A percentile compares a stretch with the other conserved stretches of the same genome.
Conservation (phyloP, 139 green algal genomes). For the Chlorella sp. region DNA sequence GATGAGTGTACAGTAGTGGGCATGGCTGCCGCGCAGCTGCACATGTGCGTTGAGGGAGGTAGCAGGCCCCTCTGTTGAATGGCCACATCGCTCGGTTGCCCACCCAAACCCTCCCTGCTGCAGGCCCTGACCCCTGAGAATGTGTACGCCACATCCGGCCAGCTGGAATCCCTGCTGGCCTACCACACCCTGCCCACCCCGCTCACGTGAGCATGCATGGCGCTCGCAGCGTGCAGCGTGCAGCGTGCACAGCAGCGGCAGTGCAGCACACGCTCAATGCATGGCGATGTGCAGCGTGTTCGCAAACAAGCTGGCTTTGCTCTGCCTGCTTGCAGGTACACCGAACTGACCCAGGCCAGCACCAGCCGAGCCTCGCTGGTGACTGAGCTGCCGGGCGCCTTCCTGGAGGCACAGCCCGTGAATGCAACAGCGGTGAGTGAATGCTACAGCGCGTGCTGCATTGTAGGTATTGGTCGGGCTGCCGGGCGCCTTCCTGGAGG, state of each 20-base stretch:
- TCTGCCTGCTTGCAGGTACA: not conserved
- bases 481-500: not conserved
- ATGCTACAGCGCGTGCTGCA: no score
- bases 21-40: no score
- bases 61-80: no score
- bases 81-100: no score
- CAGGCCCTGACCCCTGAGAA: slow-evolving; percentile 7
- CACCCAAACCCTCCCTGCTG: no score
- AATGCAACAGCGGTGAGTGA: slow-evolving; percentile 17
- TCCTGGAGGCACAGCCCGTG: not conserved
- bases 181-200: slow-evolving; percentile 25
- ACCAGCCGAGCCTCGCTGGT: not conserved
- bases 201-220: not conserved
- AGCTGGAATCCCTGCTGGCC: slow-evolving; percentile 15
- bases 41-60: no score
- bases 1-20: no score
- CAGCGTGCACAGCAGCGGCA: not conserved
- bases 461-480: not conserved
- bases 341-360: not conserved
- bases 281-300: no score
- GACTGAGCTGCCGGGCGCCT: not conserved
- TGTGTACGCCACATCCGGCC: not conserved
- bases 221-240: not conserved
- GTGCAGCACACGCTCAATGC: not conserved
- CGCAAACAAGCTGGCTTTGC: no score